phyloP scores from a whole-genome alignment of 805 yeast species.

The Teunomyces kruisii region DNA sequence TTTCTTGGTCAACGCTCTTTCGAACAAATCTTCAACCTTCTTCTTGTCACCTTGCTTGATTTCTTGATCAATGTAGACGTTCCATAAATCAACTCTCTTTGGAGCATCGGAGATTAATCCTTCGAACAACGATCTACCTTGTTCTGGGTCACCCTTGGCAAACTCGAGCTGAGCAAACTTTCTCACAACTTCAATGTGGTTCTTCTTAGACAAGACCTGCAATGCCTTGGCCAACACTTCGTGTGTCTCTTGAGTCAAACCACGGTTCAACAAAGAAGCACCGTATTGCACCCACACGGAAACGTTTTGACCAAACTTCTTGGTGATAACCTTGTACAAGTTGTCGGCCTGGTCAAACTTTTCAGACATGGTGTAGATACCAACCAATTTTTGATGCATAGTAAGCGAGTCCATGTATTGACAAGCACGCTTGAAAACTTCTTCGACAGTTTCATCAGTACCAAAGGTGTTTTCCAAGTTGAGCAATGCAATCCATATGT shows the following conservation, averaged over 20 bases:
- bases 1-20: slow-evolving; percentile 69
- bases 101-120: slow-evolving; percentile 89
- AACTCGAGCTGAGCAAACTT: slow-evolving; percentile 91
- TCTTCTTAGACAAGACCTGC: slow-evolving; percentile 65
- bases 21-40: slow-evolving; percentile 76
- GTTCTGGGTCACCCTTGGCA: slow-evolving; percentile 84
- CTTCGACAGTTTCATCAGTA: slow-evolving; percentile 74
- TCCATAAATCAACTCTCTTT: slow-evolving; percentile 92
- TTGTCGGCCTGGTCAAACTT: slow-evolving; percentile 69
- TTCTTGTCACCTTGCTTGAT: slow-evolving; percentile 65
- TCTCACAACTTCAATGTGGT: slow-evolving; percentile 75
- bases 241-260: slow-evolving; percentile 60
- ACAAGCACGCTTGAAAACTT: slow-evolving; percentile 76
- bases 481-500: slow-evolving; percentile 93
- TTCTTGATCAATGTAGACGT: slow-evolving; percentile 92
- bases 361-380: slow-evolving; percentile 73
- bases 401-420: slow-evolving; percentile 88
- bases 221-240: slow-evolving; percentile 73
- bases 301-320: slow-evolving; percentile 71
- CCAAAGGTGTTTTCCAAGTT: slow-evolving; percentile 96
- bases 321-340: slow-evolving; percentile 64
- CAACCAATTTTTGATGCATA: slow-evolving; percentile 77
- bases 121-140: slow-evolving; percentile 92
- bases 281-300: slow-evolving; percentile 84
- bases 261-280: slow-evolving; percentile 64